Conservation (phyloP, 345 rosid genomes). For the Boechera stricta region DNA sequence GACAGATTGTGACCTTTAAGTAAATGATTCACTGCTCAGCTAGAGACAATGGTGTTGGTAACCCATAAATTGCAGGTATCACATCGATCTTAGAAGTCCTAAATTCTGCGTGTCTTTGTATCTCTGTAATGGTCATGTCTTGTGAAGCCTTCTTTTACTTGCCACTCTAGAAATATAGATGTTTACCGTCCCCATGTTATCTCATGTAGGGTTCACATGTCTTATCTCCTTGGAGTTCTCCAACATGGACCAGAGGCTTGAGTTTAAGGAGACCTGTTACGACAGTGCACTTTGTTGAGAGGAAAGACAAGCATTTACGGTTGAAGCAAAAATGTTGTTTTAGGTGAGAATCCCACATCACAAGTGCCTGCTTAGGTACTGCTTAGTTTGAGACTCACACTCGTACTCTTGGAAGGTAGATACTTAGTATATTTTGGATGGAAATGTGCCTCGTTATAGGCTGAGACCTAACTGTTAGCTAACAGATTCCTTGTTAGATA, state of each 20-base stretch:
- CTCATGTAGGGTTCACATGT: conserved; percentile 69
- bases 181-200: conserved; percentile 19
- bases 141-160: not conserved
- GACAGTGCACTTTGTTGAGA: conserved; percentile 53
- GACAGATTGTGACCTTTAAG: conserved; percentile 51
- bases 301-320: conserved; percentile 51
- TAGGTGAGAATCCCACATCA: conserved; percentile 51
- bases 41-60: conserved; percentile 81
- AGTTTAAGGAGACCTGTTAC: conserved; percentile 52
- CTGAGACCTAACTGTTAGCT: conserved; percentile 15
- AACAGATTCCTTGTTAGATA: conserved; percentile 18
- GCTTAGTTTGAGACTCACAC: not conserved
- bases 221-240: conserved; percentile 57
- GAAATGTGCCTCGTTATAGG: not conserved
- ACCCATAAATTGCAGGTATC: conserved; percentile 88
- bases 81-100: not conserved
- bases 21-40: conserved; percentile 67
- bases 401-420: conserved; percentile 12
- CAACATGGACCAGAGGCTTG: conserved; percentile 68
- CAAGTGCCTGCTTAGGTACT: conserved; percentile 22
- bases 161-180: conserved; percentile 1
- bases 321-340: conserved; percentile 50
- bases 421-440: conserved; percentile 7
- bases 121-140: conserved; percentile 17
- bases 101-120: not conserved